Conservation (phyloP, 306 rosid genomes). For the Ochetophila trinervis region DNA sequence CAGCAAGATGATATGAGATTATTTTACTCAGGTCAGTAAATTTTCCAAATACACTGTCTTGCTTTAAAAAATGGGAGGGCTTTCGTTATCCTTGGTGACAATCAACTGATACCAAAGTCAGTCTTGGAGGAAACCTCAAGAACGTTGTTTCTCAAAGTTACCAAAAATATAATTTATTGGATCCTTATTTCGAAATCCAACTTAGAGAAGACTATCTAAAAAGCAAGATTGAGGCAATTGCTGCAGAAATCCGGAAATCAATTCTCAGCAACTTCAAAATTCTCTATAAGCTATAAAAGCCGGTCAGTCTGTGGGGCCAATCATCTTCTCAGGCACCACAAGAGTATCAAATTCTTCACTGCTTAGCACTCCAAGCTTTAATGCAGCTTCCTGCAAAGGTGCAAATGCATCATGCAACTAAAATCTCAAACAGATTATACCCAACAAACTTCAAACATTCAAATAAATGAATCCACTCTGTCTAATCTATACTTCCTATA, state of each 20-base stretch:
- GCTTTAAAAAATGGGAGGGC: conserved; percentile 34
- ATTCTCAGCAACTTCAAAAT: conserved; percentile 7
- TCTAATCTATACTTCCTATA: conserved; percentile 2
- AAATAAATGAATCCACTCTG: conserved; percentile 10
- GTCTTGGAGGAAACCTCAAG: conserved; percentile 29
- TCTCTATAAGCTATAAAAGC: conserved; percentile 10
- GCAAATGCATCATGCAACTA: neutral
- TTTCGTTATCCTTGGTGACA: conserved; percentile 27
- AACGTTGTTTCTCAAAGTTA: conserved; percentile 22
- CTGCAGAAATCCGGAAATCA: conserved; percentile 7
- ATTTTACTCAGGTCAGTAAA: too few relatives aligned
- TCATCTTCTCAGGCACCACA: conserved; percentile 98
- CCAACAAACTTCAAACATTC: conserved; percentile 4
- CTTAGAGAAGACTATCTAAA: neutral
- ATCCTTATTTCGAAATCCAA: conserved; percentile 6
- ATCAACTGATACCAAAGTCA: conserved; percentile 2
- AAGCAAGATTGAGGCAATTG: conserved; percentile 1
- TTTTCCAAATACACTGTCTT: conserved; percentile 12
- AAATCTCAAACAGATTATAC: conserved; percentile 6
- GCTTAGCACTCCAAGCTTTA: conserved; percentile 78
- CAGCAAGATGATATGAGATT: too few relatives aligned
- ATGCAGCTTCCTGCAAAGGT: conserved; percentile 77
- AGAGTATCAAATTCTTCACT: conserved; percentile 79
- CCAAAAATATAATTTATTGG: neutral
- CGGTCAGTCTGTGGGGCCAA: conserved; percentile 76